Conservation (phyloP, 768 basidiomycete species). For the Macrocybe gigantea region DNA sequence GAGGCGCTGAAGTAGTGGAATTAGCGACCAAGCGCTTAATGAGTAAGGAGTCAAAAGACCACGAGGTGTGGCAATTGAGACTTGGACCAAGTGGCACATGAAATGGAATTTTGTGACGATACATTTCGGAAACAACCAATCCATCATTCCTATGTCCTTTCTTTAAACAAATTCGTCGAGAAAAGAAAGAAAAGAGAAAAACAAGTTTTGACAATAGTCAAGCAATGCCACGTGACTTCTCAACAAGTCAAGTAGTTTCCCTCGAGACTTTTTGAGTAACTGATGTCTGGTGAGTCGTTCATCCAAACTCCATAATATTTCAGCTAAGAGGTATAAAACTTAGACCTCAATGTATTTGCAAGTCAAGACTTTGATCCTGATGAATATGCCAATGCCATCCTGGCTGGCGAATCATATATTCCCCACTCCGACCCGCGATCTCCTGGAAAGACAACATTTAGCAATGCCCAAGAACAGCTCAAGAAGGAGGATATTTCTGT, state of each 20-base stretch:
- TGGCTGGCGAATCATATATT: slow-evolving; percentile 78
- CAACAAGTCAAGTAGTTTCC: neutral
- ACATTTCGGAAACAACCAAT: neutral
- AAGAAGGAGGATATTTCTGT: slow-evolving; percentile 85
- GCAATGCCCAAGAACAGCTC: slow-evolving; percentile 40
- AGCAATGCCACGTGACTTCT: neutral
- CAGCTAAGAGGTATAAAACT: no score
- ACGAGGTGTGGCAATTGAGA: slow-evolving; percentile 7
- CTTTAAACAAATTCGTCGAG: neutral
- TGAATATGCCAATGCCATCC: slow-evolving; percentile 86
- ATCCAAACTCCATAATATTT: no score
- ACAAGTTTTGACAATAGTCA: neutral
- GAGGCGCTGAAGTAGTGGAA: no score
- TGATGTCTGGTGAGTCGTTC: no score
- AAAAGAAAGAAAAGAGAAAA: neutral
- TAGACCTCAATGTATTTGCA: slow-evolving; percentile 73
- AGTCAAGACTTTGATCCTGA: slow-evolving; percentile 75
- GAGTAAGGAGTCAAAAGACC: neutral
- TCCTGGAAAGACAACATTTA: slow-evolving; percentile 26
- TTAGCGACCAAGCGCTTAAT: no score
- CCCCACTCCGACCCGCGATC: slow-evolving; percentile 26
- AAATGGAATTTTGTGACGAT: neutral
- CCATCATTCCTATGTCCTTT: neutral
- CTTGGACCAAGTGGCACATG: neutral
- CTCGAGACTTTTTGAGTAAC: neutral